A percentile compares a stretch with the other conserved stretches of the same genome.
These are phyloP conservation scores for Sarocladiaceae sp. DNA, from an alignment of 2,329 filamentous ascomycete genomes.

Conservation along the genomic window DNA sequence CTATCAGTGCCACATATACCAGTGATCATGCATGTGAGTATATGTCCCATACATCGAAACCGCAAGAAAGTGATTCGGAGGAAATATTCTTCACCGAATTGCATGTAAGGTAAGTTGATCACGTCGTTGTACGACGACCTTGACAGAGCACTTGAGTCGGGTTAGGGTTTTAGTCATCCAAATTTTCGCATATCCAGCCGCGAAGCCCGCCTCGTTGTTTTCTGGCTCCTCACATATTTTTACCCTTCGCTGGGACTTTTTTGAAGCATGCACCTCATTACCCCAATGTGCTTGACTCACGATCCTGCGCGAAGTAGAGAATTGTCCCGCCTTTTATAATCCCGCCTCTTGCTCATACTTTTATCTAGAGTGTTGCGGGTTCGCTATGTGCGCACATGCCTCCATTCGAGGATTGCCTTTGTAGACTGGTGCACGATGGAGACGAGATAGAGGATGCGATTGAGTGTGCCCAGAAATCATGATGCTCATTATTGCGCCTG, in stretches of 20 bases:
- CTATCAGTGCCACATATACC: no score
- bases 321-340: conserved; percentile 55
- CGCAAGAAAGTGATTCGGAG: no score
- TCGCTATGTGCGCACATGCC: conserved; percentile 59
- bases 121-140: no score
- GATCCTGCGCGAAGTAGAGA: conserved; percentile 49
- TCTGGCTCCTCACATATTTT: conserved; percentile 14
- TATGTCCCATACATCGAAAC: no score
- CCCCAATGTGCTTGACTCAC: conserved; percentile 38
- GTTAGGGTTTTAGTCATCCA: conserved; percentile 9
- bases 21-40: no score
- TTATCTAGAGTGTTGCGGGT: conserved; percentile 47
- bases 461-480: conserved; percentile 6
- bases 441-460: no score
- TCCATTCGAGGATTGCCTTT: not conserved
- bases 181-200: not conserved
- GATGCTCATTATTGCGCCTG: conserved; percentile 8
- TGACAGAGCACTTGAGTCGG: no score
- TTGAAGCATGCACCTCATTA: conserved; percentile 24
- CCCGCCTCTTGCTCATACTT: conserved; percentile 42
- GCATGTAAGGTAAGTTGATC: no score
- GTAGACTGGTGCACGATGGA: not conserved
- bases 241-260: conserved; percentile 31
- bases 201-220: not conserved
- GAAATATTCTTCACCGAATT: no score